Conservation (phyloP, 2,329 filamentous ascomycete genomes). For the Emericellopsis atlantica region DNA sequence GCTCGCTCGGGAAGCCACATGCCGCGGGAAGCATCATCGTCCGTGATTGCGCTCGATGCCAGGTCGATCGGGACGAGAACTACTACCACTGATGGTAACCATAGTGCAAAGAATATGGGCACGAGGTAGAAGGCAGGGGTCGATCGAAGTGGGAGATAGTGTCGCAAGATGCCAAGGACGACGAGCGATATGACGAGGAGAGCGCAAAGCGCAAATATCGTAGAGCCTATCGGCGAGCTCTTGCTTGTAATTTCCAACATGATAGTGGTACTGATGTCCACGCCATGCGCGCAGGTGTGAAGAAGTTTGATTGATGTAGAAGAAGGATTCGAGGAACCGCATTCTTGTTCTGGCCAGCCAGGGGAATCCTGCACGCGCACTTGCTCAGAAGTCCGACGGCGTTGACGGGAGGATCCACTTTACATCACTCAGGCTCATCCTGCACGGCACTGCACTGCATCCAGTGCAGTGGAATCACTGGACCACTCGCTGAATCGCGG, state of each 20-base stretch:
- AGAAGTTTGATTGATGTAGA: neutral
- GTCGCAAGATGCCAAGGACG: conserved; percentile 74
- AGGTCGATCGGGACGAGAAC: conserved; percentile 92
- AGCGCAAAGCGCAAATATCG: conserved; percentile 62
- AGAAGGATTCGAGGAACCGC: neutral
- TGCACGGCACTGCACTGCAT: too few relatives aligned
- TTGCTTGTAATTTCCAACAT: conserved; percentile 31
- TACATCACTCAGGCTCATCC: too few relatives aligned
- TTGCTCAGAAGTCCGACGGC: neutral
- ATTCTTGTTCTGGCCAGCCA: neutral
- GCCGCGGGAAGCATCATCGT: conserved; percentile 59
- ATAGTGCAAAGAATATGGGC: conserved; percentile 92
- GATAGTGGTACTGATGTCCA: neutral
- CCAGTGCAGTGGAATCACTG: too few relatives aligned
- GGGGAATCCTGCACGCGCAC: neutral
- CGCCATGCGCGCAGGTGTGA: conserved; percentile 2
- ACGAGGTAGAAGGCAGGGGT: conserved; percentile 84
- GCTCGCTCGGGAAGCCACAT: conserved; percentile 77
- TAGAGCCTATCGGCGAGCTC: conserved; percentile 60
- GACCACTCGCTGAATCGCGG: too few relatives aligned
- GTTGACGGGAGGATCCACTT: neutral
- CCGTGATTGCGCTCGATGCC: conserved; percentile 67
- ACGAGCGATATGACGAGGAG: conserved; percentile 61
- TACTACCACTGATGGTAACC: conserved; percentile 81
- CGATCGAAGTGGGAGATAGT: conserved; percentile 80